These are phyloP conservation scores for Colletotrichum sublineola DNA, from an alignment of 2,329 filamentous ascomycete species.

Conservation along the genomic window DNA sequence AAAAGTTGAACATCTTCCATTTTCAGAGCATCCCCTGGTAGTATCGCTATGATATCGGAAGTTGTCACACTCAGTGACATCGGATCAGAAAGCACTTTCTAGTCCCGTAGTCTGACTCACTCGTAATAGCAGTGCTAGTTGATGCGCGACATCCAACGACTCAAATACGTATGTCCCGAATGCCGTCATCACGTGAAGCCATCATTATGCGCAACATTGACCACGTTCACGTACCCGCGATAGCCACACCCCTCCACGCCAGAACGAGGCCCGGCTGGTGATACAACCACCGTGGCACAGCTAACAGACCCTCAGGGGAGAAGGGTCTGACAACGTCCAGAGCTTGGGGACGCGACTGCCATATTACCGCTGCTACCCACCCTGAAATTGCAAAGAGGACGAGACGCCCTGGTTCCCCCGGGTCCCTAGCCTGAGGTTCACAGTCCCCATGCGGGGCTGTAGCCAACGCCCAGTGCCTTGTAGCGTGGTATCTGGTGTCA, in stretches of 20 bases:
- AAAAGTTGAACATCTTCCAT: constrained; percentile 17
- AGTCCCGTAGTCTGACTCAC: background rate
- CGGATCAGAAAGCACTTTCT: background rate
- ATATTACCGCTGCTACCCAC: background rate
- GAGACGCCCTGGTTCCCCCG: background rate
- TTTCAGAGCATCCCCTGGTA: background rate
- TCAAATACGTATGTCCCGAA: too few species aligned
- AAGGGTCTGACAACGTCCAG: background rate
- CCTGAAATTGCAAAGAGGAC: background rate
- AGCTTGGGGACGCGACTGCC: background rate
- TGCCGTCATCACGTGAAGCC: background rate
- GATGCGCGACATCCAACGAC: background rate
- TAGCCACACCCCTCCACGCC: background rate
- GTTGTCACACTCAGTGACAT: background rate
- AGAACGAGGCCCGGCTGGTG: background rate
- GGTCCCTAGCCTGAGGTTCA: background rate
- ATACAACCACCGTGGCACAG: background rate
- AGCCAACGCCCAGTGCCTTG: too few species aligned
- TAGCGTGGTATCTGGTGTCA: background rate
- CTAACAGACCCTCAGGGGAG: background rate
- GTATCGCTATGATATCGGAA: background rate
- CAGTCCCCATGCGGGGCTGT: background rate
- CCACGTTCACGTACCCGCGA: background rate
- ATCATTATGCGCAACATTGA: background rate
- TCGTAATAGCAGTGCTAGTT: background rate